phyloP scores from a whole-genome alignment of 2,329 filamentous ascomycete genomes.

The Pezizomycotina sp. region DNA sequence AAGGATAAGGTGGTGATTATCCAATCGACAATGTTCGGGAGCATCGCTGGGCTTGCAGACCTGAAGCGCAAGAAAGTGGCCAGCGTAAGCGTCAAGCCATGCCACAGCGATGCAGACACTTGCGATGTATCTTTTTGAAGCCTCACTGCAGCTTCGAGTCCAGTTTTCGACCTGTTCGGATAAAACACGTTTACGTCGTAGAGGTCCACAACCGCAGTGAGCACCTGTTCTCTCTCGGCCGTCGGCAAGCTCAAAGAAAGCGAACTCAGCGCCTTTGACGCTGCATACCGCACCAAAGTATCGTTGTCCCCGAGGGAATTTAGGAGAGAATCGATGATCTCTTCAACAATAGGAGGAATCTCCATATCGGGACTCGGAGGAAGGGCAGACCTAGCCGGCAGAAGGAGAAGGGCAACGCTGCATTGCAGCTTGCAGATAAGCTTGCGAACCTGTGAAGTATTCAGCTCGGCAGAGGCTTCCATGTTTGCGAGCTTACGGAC shows the following conservation, averaged over 20 bases:
- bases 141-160: conserved; percentile 13
- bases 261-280: conserved; percentile 81
- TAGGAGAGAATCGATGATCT: conserved; percentile 65
- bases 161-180: conserved; percentile 11
- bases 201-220: conserved; percentile 64
- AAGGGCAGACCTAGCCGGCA: too few relatives aligned
- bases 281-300: conserved; percentile 74
- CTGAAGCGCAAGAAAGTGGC: conserved; percentile 25
- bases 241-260: conserved; percentile 63
- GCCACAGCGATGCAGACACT: conserved; percentile 42
- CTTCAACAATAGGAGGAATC: conserved; percentile 40
- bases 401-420: conserved; percentile 13
- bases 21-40: conserved; percentile 21
- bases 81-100: conserved; percentile 75
- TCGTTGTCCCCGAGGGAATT: conserved; percentile 69
- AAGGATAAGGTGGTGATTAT: conserved; percentile 60
- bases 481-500: conserved; percentile 10
- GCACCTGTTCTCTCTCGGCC: conserved; percentile 70
- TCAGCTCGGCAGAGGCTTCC: conserved; percentile 9
- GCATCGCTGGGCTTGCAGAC: conserved; percentile 22
- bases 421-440: conserved; percentile 14
- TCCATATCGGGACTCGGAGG: conserved; percentile 7
- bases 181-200: conserved; percentile 46
- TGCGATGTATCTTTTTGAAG: conserved; percentile 15
- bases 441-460: conserved; percentile 17